These are phyloP conservation scores for Calonectria crousiana DNA, from an alignment of 2,329 filamentous ascomycete species.

Conservation along the genomic window DNA sequence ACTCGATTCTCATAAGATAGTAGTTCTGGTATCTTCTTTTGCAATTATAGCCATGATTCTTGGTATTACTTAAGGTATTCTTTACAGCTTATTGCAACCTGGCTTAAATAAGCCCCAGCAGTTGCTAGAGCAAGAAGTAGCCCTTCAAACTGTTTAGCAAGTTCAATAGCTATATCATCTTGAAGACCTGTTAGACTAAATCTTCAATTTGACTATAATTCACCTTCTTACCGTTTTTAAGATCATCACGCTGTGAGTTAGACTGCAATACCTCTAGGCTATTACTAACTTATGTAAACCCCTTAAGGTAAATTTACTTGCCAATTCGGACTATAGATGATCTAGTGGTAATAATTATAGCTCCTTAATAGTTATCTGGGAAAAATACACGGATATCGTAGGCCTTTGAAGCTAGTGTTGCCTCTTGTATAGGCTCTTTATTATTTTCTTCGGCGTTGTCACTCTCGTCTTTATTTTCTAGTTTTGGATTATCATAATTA, in stretches of 20 bases:
- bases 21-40: constrained; percentile 44
- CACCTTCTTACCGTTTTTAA: not conserved
- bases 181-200: not conserved
- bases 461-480: too few species aligned
- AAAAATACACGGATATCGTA: not conserved
- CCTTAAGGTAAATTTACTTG: not conserved
- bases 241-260: not conserved
- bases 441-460: too few species aligned
- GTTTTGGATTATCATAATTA: too few species aligned
- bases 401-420: too few species aligned
- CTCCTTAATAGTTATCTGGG: constrained; percentile 1
- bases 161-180: not conserved
- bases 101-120: constrained; percentile 58
- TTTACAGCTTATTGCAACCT: constrained; percentile 49
- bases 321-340: not conserved
- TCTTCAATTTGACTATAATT: not conserved
- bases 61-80: constrained; percentile 57
- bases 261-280: not conserved
- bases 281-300: not conserved
- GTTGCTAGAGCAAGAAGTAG: constrained; percentile 60
- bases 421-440: too few species aligned
- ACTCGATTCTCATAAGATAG: constrained; percentile 45
- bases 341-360: not conserved
- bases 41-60: constrained; percentile 51
- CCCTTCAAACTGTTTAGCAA: constrained; percentile 37